Base-by-base conservation (phyloP, 2,329 filamentous ascomycete genomes). In the Colletotrichum sp. region DNA sequence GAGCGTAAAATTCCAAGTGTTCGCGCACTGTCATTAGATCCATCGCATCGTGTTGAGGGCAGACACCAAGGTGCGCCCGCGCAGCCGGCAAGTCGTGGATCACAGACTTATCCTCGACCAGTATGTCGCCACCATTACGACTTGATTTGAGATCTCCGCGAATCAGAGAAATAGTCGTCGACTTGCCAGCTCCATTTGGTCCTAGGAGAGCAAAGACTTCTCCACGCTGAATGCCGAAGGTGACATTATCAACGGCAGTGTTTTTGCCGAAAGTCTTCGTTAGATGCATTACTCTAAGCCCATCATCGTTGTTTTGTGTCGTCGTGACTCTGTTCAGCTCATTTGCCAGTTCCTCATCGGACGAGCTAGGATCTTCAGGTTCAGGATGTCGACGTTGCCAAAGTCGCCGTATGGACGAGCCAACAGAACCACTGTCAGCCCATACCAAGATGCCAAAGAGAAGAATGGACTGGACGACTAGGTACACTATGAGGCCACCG, bases 171-270 rank as follows among this genome's bases (percentile, higher is more conserved):
- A 98, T 98, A 0, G 94, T 98, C 0, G 96, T 98, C 0, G 93
- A 95, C 81, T 98, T 98, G 73, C 96, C 96, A 2, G 96, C 96
- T 28, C 96, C 96, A 81, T 98, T 98, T 18, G 96, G 96, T 0
- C 96, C 96, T 1, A 99, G 90, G 0, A 98, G 89, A 0, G 96
- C 96, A 84, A 98, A 98, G 1, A 98, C 94, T 82, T 98, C 94
- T 66, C 94, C 94, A 65, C 91, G 92, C 18, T 91, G 90, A 36
- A 98, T 93, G 21, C 94, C 93, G 80, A 98, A 98, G 0, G 94
- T 95, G 57, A 98, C 91, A 80, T 98, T 94, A 79, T 98, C 93
- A n/a, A 98, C 95, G 5, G 95, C 96, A 1, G 93, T 92, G 79
- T 94, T 93, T 77, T 89, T 89, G 16, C 92, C 91, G 79, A 98